Percentiles rank a stretch among this genome's conserved stretches.
These are phyloP conservation scores for Ustilago bromivora DNA, from an alignment of 1,284 basidiomycete genomes.

Conservation along the genomic window DNA sequence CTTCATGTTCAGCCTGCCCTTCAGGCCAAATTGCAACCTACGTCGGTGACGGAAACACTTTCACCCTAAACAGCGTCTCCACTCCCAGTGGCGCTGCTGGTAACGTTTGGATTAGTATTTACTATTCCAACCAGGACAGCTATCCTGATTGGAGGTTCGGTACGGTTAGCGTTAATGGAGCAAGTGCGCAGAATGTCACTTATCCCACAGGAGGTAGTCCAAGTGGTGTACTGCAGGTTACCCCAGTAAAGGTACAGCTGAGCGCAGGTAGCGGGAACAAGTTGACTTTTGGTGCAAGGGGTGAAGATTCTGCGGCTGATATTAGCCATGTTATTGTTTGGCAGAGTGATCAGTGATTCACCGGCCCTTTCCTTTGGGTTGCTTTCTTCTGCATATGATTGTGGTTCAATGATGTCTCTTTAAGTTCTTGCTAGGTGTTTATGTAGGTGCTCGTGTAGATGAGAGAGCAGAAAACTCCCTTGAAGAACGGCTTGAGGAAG, in stretches of 20 bases:
- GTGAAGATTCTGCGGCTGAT: conserved; percentile 24
- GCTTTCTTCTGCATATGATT: too few relatives aligned
- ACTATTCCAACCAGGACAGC: conserved; percentile 19
- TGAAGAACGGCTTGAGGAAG: too few relatives aligned
- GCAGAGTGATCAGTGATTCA: conserved; percentile 22
- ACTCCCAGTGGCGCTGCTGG: conserved; percentile 19
- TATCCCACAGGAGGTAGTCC: conserved; percentile 32
- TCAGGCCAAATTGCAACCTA: conserved; percentile 27
- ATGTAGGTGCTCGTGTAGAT: too few relatives aligned
- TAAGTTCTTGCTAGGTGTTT: too few relatives aligned
- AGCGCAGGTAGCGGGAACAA: conserved; percentile 14
- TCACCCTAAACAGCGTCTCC: conserved; percentile 22
- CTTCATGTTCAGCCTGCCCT: conserved; percentile 18
- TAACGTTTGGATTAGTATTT: conserved; percentile 30
- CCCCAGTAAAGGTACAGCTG: conserved; percentile 27
- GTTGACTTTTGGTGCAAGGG: conserved; percentile 19
- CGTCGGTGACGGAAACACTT: conserved; percentile 17
- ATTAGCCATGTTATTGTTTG: conserved; percentile 35
- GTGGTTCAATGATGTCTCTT: too few relatives aligned
- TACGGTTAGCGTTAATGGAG: background rate
- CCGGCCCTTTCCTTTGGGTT: background rate
- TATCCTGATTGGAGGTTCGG: conserved; percentile 31
- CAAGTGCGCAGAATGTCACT: background rate
- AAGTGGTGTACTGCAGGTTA: conserved; percentile 16
- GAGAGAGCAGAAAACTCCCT: too few relatives aligned